Evolutionary conservation across 2,329 filamentous ascomycete species (phyloP).

Genomic region (Aspergillus puulaauensis): DNA sequence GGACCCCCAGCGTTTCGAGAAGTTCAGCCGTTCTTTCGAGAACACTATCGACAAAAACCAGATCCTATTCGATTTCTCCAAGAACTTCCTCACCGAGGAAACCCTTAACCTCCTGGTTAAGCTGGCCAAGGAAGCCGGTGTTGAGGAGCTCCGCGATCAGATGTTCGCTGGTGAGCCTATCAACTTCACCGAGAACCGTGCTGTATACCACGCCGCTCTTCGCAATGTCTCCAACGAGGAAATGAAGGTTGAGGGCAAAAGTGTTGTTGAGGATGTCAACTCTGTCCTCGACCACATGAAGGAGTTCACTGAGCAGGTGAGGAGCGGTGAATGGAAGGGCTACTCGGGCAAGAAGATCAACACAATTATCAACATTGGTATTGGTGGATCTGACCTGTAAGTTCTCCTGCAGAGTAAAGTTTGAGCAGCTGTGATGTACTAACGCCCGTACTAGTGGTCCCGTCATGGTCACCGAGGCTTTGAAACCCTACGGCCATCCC

Average conservation of each 20-base stretch:
- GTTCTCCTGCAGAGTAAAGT: slow-evolving; percentile 30
- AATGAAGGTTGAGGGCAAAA: slow-evolving; percentile 82
- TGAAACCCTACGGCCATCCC: slow-evolving; percentile 88
- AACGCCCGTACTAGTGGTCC: slow-evolving; percentile 65
- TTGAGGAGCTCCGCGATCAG: slow-evolving; percentile 91
- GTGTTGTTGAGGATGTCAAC: slow-evolving; percentile 92
- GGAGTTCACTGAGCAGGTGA: slow-evolving; percentile 92
- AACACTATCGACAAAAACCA: slow-evolving; percentile 77
- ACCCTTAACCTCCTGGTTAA: slow-evolving; percentile 83
- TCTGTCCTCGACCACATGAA: slow-evolving; percentile 95
- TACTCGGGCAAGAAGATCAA: slow-evolving; percentile 96
- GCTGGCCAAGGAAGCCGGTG: slow-evolving; percentile 84
- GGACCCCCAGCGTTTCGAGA: slow-evolving; percentile 83
- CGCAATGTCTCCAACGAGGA: slow-evolving; percentile 83
- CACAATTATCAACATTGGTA: slow-evolving; percentile 95
- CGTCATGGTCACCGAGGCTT: slow-evolving; percentile 97
- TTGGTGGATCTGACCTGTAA: slow-evolving; percentile 96
- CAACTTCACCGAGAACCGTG: slow-evolving; percentile 97
- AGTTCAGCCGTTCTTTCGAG: slow-evolving; percentile 82
- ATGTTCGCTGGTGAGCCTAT: slow-evolving; percentile 99
- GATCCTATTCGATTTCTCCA: slow-evolving; percentile 97
- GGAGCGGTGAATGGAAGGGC: slow-evolving; percentile 94
- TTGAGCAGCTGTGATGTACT: not conserved
- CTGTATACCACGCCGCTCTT: slow-evolving; percentile 92
- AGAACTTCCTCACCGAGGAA: slow-evolving; percentile 96